phyloP scores from a whole-genome alignment of 2,329 filamentous ascomycete genomes.

The Phaeosphaeria sp. region DNA sequence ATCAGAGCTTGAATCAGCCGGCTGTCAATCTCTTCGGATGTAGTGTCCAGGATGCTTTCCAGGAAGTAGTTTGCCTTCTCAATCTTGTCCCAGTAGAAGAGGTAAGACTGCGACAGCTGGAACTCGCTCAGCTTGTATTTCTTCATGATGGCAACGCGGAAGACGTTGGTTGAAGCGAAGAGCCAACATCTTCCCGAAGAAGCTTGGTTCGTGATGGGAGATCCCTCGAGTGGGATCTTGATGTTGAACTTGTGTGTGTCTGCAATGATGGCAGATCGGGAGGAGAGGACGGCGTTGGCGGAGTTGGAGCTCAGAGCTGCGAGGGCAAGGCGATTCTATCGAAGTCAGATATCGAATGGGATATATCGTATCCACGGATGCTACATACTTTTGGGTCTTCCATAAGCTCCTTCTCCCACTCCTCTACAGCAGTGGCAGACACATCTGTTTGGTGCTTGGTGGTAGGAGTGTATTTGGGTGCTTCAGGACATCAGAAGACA shows the following conservation, averaged over 20 bases:
- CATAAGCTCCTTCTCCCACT: slow-evolving; percentile 69
- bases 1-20: slow-evolving; percentile 76
- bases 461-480: slow-evolving; percentile 33
- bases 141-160: slow-evolving; percentile 87
- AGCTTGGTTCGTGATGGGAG: slow-evolving; percentile 84
- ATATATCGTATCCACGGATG: neutral
- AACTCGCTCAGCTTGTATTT: slow-evolving; percentile 79
- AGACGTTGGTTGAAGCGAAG: slow-evolving; percentile 90
- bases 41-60: slow-evolving; percentile 80
- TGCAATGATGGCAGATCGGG: slow-evolving; percentile 66
- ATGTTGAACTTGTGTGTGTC: slow-evolving; percentile 85
- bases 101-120: slow-evolving; percentile 85
- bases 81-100: slow-evolving; percentile 94
- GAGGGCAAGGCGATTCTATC: slow-evolving; percentile 74
- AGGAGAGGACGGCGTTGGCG: slow-evolving; percentile 70
- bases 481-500: slow-evolving; percentile 18
- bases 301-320: slow-evolving; percentile 74
- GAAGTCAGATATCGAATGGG: neutral
- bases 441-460: slow-evolving; percentile 50
- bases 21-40: slow-evolving; percentile 72
- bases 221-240: slow-evolving; percentile 80
- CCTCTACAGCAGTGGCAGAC: slow-evolving; percentile 58
- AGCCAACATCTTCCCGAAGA: slow-evolving; percentile 88
- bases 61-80: slow-evolving; percentile 92
- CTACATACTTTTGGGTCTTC: slow-evolving; percentile 69